These are phyloP conservation scores for Rhizopus microsporus DNA, from an alignment of 371 early-diverging fungal genomes.

Conservation along the genomic window DNA sequence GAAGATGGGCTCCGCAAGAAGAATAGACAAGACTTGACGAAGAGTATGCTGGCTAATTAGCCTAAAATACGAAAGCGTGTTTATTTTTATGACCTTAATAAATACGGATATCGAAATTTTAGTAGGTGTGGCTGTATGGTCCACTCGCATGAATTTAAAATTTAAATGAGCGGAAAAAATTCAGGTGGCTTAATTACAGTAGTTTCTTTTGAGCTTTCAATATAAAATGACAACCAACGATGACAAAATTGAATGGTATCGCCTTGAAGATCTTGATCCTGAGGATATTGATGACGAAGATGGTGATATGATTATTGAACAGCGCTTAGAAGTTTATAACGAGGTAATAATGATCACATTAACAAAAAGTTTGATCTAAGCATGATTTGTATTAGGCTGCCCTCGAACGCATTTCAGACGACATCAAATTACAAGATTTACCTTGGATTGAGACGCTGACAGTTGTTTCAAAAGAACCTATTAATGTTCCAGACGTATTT, in stretches of 20 bases:
- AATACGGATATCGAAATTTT: too few species aligned
- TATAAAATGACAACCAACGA: constrained; percentile 2
- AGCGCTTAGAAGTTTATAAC: constrained; percentile 71
- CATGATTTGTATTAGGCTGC: constrained; percentile 43
- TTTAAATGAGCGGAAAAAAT: not conserved
- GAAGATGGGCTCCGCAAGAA: too few species aligned
- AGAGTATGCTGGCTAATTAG: too few species aligned
- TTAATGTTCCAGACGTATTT: constrained; percentile 65
- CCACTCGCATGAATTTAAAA: not conserved
- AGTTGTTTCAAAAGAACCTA: constrained; percentile 67
- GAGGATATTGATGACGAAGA: constrained; percentile 48
- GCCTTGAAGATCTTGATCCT: constrained; percentile 37
- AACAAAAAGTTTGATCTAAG: not conserved
- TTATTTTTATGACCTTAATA: too few species aligned
- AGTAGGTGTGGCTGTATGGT: too few species aligned
- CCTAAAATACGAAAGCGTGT: too few species aligned
- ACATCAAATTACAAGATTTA: constrained; percentile 69
- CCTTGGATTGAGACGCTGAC: constrained; percentile 85
- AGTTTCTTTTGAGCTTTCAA: not conserved
- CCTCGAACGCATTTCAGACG: constrained; percentile 56
- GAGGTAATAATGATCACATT: constrained; percentile 42
- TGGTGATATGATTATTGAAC: constrained; percentile 64
- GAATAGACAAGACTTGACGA: too few species aligned
- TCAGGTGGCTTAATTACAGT: not conserved
- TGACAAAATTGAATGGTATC: constrained; percentile 23